Conservation (phyloP, 805 yeast species). For the Tetrapisispora fleetii region DNA sequence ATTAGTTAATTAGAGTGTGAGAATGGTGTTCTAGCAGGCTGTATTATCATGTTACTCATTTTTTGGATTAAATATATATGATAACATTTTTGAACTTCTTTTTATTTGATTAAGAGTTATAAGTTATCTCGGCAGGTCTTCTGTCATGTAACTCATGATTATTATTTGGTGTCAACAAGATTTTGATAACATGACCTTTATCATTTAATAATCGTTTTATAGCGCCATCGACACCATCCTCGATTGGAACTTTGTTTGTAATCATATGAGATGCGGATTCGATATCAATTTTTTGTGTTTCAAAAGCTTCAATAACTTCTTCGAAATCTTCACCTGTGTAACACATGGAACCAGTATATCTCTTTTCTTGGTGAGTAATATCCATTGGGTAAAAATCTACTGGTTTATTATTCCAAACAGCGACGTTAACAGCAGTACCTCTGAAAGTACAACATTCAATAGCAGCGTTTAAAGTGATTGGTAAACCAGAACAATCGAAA, state of each 20-base stretch:
- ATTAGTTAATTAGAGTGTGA: no score
- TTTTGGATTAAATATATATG: no score
- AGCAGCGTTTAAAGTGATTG: slow-evolving; percentile 42
- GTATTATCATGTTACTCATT: no score
- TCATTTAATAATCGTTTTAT: slow-evolving; percentile 39
- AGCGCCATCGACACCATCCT: slow-evolving; percentile 44
- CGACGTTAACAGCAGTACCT: slow-evolving; percentile 55
- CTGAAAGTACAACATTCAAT: slow-evolving; percentile 41
- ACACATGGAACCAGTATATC: slow-evolving; percentile 52
- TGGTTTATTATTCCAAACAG: slow-evolving; percentile 49
- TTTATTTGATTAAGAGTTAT: no score
- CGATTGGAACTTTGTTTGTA: slow-evolving; percentile 42
- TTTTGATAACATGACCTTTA: slow-evolving; percentile 49
- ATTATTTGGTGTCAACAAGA: slow-evolving; percentile 41
- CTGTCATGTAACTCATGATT: slow-evolving; percentile 23
- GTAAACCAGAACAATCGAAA: slow-evolving; percentile 45
- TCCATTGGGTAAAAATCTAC: slow-evolving; percentile 46
- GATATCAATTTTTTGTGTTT: slow-evolving; percentile 35
- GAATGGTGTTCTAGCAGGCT: no score
- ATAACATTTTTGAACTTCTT: no score
- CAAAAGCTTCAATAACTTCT: slow-evolving; percentile 46
- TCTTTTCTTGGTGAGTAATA: slow-evolving; percentile 45
- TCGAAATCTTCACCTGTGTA: slow-evolving; percentile 49
- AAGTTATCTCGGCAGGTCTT: neutral
- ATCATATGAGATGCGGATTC: slow-evolving; percentile 40